phyloP scores from a whole-genome alignment of 305 asterid genomes.

The Fraxinus baroniana region DNA sequence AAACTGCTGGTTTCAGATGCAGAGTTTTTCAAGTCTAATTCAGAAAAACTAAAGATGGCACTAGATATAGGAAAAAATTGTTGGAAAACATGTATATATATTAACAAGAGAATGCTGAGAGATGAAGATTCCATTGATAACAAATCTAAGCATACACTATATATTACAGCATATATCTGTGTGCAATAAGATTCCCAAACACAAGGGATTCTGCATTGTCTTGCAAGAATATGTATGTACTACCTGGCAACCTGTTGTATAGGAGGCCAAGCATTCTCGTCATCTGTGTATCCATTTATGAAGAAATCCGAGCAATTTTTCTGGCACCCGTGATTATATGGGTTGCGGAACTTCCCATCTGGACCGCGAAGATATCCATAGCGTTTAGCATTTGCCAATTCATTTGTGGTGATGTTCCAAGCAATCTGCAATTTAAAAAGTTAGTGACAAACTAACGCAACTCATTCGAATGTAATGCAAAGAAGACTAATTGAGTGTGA shows the following conservation, averaged over 20 bases:
- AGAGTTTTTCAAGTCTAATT: not conserved
- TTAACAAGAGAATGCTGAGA: not conserved
- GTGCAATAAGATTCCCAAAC: constrained; percentile 9
- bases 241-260: constrained; percentile 59
- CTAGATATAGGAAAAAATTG: not conserved
- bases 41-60: not conserved
- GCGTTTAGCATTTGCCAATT: constrained; percentile 68
- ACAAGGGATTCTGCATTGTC: constrained; percentile 16
- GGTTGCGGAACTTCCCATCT: constrained; percentile 82
- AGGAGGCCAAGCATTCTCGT: constrained; percentile 93
- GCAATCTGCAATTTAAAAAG: constrained; percentile 54
- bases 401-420: constrained; percentile 86
- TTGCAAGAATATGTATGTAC: constrained; percentile 1
- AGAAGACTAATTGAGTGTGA: not conserved
- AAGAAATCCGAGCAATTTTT: constrained; percentile 85
- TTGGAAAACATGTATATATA: not conserved
- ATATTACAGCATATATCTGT: not conserved
- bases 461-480: not conserved
- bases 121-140: not conserved
- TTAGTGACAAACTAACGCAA: not conserved
- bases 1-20: not conserved
- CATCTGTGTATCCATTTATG: constrained; percentile 70
- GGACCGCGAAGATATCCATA: constrained; percentile 93
- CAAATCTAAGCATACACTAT: not conserved
- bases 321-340: constrained; percentile 82